These are phyloP conservation scores for Detonula confervacea DNA, from an alignment of 352 stramenopile genomes.

Conservation along the genomic window DNA sequence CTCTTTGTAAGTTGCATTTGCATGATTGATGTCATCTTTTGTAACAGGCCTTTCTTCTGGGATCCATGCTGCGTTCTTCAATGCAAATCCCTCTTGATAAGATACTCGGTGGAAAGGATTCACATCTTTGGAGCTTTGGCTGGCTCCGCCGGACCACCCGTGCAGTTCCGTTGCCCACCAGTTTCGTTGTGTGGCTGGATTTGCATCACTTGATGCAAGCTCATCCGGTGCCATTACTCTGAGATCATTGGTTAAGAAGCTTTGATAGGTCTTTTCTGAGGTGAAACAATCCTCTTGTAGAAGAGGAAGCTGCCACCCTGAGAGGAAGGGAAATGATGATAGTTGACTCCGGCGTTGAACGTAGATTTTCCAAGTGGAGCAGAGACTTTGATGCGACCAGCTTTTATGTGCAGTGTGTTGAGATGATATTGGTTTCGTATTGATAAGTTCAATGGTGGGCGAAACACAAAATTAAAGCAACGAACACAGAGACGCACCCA, in stretches of 20 bases:
- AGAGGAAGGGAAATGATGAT: conserved; percentile 54
- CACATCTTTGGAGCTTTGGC: conserved; percentile 61
- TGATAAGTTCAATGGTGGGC: too few relatives aligned
- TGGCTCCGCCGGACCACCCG: conserved; percentile 71
- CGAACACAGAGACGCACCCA: conserved; percentile 26
- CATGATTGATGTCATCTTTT: conserved; percentile 40
- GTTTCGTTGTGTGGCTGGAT: conserved; percentile 1
- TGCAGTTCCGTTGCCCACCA: conserved; percentile 79
- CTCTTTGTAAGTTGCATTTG: conserved; percentile 15
- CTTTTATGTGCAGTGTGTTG: conserved; percentile 8
- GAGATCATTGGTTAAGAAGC: conserved; percentile 55
- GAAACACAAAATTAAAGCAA: too few relatives aligned
- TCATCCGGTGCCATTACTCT: conserved; percentile 3
- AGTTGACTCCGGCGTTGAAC: conserved; percentile 56
- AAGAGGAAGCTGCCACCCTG: conserved; percentile 36
- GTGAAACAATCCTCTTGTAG: conserved; percentile 33
- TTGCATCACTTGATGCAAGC: neutral
- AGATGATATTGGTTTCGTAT: too few relatives aligned
- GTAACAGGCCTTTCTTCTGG: conserved; percentile 49
- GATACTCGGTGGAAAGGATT: conserved; percentile 55
- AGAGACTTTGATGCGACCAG: conserved; percentile 82
- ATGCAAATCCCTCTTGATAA: conserved; percentile 71
- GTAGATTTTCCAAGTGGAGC: conserved; percentile 79
- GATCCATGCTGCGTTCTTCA: conserved; percentile 46
- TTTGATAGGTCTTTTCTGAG: conserved; percentile 66